phyloP scores from a whole-genome alignment of 305 asterid species.

The Solanum aculeatissimum region DNA sequence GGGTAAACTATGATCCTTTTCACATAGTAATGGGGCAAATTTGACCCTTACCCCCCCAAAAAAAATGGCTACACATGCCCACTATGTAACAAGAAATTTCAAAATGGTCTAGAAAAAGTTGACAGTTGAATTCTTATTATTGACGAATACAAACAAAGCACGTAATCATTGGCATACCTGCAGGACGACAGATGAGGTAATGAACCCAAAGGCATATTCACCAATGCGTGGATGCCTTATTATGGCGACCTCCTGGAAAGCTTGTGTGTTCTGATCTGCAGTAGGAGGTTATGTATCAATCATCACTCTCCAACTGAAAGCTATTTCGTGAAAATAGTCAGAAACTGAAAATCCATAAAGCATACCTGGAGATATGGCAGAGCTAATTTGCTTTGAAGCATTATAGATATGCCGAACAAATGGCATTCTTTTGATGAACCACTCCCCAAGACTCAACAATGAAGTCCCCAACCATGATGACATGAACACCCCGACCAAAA shows the following conservation, averaged over 20 bases:
- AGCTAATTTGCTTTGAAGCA: slow-evolving; percentile 84
- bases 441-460: slow-evolving; percentile 70
- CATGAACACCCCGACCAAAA: slow-evolving; percentile 89
- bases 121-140: neutral
- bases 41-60: rapidly evolving
- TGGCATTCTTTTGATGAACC: slow-evolving; percentile 91
- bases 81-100: neutral
- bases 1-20: neutral
- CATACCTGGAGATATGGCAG: slow-evolving; percentile 87
- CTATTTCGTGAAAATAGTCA: neutral
- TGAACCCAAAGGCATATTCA: slow-evolving; percentile 90
- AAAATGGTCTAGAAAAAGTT: neutral
- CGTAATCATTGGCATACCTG: slow-evolving; percentile 34
- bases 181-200: slow-evolving; percentile 69
- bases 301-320: neutral
- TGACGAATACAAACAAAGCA: neutral
- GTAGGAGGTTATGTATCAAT: slow-evolving; percentile 1
- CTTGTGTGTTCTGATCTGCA: slow-evolving; percentile 78
- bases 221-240: slow-evolving; percentile 89
- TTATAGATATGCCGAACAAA: slow-evolving; percentile 82
- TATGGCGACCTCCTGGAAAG: slow-evolving; percentile 84
- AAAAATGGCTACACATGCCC: neutral
- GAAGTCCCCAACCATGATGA: slow-evolving; percentile 90
- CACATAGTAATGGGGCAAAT: neutral
- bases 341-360: slow-evolving; percentile 5